Base-by-base conservation (phyloP, 495 filamentous ascomycete genomes). In the Cercophora samala region DNA sequence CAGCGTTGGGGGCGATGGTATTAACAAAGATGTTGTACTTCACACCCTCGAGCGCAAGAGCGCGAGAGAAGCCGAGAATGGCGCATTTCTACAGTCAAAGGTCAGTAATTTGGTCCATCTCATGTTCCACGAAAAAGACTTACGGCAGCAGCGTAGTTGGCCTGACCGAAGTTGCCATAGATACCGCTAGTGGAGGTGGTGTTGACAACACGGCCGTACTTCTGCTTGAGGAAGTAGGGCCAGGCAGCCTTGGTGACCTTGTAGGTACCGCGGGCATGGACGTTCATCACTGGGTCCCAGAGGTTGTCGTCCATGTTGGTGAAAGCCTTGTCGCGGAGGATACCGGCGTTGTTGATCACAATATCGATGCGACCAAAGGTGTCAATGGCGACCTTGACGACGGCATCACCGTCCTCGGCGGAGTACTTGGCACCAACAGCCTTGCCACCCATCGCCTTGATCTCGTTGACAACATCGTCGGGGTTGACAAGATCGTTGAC, bases 1-100 rank as follows among this genome's bases (percentile, higher is more conserved):
- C 95, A 52, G 95, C 95, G 74, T 99, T 99, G 53, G 95, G 95
- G 32, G 95, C 95, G 70, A 99, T 97, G 59, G 96, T 97, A 85
- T 99, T 99, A 74, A 97, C 93, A 77, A 87, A 92, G 79, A 99
- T 98, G 84, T 98, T 97, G 85, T 99, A 93, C 83, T 98, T 99
- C 62, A 85, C 86, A 70, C 95, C 95, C 82, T 99, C 95, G 59
- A 93, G 85, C 53, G 95, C 95, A 51, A 99, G 85, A 64, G 96
- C 90, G 69, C 93, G 91, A 21, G 93, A 96, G 82, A 99, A 91
- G 64, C 95, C 95, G 29, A 99, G 88, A 71, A 99, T 99, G 78
- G 90, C 96, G 67, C 89, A 86, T 87, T 99, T 99, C 85, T 87
- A 64, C 9, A 17, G 54, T 29, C 1, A 11, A 25, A n/a, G n/a